Conservation (phyloP, 306 rosid species). For the Cucurbita moschata region DNA sequence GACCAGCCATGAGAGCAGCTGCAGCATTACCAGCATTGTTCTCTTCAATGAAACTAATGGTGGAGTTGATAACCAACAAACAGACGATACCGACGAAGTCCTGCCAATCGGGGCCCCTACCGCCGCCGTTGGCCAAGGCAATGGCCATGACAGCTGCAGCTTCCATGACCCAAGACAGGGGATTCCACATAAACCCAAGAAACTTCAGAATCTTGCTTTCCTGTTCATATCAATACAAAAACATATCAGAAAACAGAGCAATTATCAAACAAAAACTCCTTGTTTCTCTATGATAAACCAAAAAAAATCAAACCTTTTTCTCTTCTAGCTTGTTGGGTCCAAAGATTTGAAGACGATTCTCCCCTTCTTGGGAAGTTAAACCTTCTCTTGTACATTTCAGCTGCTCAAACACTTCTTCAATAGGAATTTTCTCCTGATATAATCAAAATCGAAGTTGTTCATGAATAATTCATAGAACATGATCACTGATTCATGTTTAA, state of each 20-base stretch:
- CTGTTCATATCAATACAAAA: conserved; percentile 21
- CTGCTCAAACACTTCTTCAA: conserved; percentile 85
- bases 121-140: conserved; percentile 82
- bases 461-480: too few relatives aligned
- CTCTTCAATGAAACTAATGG: conserved; percentile 96
- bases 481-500: too few relatives aligned
- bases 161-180: conserved; percentile 99
- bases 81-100: conserved; percentile 80
- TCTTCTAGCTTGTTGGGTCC: conserved; percentile 98
- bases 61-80: conserved; percentile 80
- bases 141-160: conserved; percentile 94
- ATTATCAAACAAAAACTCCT: neutral
- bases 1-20: conserved; percentile 99
- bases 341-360: conserved; percentile 64
- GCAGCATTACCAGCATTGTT: conserved; percentile 98
- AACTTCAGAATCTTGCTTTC: conserved; percentile 93
- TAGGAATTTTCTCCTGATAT: conserved; percentile 72
- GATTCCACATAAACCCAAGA: conserved; percentile 99
- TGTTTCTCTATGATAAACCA: neutral
- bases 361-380: conserved; percentile 58
- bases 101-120: conserved; percentile 94
- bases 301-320: conserved; percentile 44
- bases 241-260: conserved; percentile 7
- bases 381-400: conserved; percentile 83
- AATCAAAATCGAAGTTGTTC: neutral